phyloP scores from a whole-genome alignment of 2,329 filamentous ascomycete species.

The Monilinia aucupariae region DNA sequence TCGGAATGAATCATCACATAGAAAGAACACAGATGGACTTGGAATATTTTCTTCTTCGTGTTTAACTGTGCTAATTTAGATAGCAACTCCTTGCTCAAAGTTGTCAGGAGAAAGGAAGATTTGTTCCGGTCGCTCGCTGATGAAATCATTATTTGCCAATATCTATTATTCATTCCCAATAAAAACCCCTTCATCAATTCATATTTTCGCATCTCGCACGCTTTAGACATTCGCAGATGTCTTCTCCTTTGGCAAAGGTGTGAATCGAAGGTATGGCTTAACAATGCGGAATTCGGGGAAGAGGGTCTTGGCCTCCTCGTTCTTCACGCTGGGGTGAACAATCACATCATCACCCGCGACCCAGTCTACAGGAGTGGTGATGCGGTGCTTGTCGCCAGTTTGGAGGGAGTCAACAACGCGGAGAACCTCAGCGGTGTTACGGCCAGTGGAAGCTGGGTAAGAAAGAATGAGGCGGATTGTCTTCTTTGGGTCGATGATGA shows the following conservation, averaged over 20 bases:
- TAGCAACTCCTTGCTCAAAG: background rate
- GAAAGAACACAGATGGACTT: background rate
- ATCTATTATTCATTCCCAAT: background rate
- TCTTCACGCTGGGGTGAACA: slow-evolving; percentile 75
- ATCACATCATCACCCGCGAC: slow-evolving; percentile 85
- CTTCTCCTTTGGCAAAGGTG: slow-evolving; percentile 54
- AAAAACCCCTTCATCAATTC: background rate
- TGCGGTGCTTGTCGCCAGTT: slow-evolving; percentile 79
- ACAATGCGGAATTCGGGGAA: slow-evolving; percentile 71
- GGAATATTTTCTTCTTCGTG: background rate
- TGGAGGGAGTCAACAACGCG: slow-evolving; percentile 74
- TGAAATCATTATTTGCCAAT: slow-evolving; percentile 6
- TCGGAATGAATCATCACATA: background rate
- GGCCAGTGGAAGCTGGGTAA: slow-evolving; percentile 86
- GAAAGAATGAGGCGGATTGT: slow-evolving; percentile 88
- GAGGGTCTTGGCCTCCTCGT: slow-evolving; percentile 79
- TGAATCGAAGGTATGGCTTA: slow-evolving; percentile 72
- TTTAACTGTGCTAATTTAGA: background rate
- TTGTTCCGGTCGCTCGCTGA: background rate
- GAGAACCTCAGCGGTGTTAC: slow-evolving; percentile 74
- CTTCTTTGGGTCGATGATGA: slow-evolving; percentile 91
- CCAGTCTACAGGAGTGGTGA: slow-evolving; percentile 91
- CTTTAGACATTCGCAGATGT: slow-evolving; percentile 32
- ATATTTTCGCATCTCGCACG: background rate
- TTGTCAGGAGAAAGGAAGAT: background rate